These are phyloP conservation scores for Colletotrichum viniferum DNA, from an alignment of 2,329 filamentous ascomycete species.

Conservation along the genomic window DNA sequence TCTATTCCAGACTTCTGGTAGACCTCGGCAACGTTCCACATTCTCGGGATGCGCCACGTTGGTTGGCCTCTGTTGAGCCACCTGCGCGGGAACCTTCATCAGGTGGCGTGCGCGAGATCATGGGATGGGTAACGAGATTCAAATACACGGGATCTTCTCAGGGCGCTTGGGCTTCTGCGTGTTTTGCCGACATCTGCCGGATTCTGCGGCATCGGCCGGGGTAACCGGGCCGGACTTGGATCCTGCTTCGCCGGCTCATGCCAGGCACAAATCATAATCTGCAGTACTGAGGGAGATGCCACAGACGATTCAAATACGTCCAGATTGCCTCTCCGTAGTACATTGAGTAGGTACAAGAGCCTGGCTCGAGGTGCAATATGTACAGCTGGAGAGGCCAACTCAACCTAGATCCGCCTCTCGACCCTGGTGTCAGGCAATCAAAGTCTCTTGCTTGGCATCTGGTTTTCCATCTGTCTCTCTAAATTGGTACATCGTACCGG, in stretches of 20 bases:
- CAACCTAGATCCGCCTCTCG: background rate
- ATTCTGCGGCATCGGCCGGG: background rate
- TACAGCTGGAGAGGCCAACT: background rate
- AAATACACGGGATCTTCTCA: background rate
- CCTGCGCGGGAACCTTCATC: background rate
- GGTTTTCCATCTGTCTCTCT: background rate
- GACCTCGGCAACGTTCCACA: background rate
- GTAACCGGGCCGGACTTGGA: background rate
- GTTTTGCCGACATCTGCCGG: background rate
- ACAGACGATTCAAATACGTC: background rate
- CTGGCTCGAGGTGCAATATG: background rate
- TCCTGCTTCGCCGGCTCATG: background rate
- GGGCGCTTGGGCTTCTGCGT: background rate
- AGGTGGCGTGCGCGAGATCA: background rate
- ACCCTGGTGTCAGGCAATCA: background rate
- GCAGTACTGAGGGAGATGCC: background rate
- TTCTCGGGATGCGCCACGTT: background rate
- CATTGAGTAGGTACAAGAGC: background rate
- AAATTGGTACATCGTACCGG: background rate
- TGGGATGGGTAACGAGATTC: background rate
- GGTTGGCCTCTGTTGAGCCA: background rate
- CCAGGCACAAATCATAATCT: background rate
- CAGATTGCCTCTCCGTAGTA: background rate
- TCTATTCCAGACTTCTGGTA: background rate
- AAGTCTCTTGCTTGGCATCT: background rate